phyloP scores from a whole-genome alignment of 1,139 yeast species.

The Lizanozyma gosingica region DNA sequence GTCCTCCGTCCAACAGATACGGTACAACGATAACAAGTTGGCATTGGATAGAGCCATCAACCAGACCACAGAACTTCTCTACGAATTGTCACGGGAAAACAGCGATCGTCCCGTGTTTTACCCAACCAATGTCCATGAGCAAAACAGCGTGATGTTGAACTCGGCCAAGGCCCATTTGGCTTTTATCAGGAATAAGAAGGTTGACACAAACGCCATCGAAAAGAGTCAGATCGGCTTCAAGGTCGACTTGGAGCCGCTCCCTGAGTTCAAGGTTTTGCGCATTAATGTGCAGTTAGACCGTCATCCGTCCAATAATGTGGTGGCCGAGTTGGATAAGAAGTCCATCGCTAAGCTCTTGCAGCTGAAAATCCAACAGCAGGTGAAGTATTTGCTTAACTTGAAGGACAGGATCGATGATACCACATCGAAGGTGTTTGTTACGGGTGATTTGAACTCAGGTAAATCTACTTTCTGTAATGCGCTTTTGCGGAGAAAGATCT shows the following conservation, averaged over 20 bases:
- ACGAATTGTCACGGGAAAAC: constrained; percentile 49
- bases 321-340: constrained; percentile 49
- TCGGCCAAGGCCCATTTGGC: constrained; percentile 43
- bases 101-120: constrained; percentile 55
- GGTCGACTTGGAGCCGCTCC: constrained; percentile 12
- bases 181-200: constrained; percentile 32
- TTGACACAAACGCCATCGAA: neutral
- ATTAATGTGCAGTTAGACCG: constrained; percentile 54
- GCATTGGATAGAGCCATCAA: constrained; percentile 57
- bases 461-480: constrained; percentile 96
- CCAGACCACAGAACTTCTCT: constrained; percentile 44
- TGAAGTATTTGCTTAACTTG: constrained; percentile 63
- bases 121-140: constrained; percentile 32
- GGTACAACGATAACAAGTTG: constrained; percentile 59
- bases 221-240: neutral
- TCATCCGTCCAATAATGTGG: constrained; percentile 30
- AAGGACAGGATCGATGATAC: constrained; percentile 86
- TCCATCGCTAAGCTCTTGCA: constrained; percentile 61
- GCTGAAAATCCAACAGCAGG: constrained; percentile 51
- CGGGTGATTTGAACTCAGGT: constrained; percentile 96
- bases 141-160: constrained; percentile 27
- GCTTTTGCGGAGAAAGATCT: constrained; percentile 59
- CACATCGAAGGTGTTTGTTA: constrained; percentile 85
- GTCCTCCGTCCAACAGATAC: constrained; percentile 54
- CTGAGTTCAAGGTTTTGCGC: constrained; percentile 52